Evolutionary conservation across 208 protist species (phyloP).

Genomic region (Leptomonas seymouri): DNA sequence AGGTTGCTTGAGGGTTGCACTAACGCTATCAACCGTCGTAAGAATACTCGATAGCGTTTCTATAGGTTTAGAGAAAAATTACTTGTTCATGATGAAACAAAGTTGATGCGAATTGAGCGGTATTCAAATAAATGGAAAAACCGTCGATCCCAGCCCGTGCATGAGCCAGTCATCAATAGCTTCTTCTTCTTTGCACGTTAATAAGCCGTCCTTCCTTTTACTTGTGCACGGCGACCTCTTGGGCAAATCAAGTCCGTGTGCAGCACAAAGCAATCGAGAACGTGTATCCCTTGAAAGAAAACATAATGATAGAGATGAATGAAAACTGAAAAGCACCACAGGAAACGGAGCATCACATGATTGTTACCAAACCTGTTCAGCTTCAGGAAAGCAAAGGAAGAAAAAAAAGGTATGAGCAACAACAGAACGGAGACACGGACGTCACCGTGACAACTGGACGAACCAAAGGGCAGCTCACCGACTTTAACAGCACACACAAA

Average conservation of each 20-base stretch:
- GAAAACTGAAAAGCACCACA: conserved; percentile 4
- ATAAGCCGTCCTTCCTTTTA: neutral
- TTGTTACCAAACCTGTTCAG: conserved; percentile 32
- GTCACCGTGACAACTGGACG: too few species aligned
- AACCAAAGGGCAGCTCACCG: too few species aligned
- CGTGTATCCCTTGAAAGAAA: conserved; percentile 2
- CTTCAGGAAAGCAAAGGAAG: conserved; percentile 11
- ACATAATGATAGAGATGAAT: neutral
- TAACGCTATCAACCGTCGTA: too few species aligned
- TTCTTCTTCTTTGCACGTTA: neutral
- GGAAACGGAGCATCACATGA: conserved; percentile 14
- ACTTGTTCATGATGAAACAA: neutral
- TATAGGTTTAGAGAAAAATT: too few species aligned
- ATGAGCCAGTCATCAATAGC: neutral
- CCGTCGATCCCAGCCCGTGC: neutral
- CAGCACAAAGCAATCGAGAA: conserved; percentile 7
- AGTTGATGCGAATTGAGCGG: conserved; percentile 13
- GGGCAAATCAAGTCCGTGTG: neutral
- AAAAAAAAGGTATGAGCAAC: neutral
- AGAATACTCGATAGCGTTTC: too few species aligned
- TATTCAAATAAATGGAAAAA: conserved; percentile 19
- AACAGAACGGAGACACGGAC: neutral
- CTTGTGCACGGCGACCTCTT: too few species aligned
- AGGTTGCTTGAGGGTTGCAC: too few species aligned
- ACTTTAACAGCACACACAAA: too few species aligned